phyloP scores from a whole-genome alignment of 2,329 filamentous ascomycete genomes.

The Tolypocladium nubicola region DNA sequence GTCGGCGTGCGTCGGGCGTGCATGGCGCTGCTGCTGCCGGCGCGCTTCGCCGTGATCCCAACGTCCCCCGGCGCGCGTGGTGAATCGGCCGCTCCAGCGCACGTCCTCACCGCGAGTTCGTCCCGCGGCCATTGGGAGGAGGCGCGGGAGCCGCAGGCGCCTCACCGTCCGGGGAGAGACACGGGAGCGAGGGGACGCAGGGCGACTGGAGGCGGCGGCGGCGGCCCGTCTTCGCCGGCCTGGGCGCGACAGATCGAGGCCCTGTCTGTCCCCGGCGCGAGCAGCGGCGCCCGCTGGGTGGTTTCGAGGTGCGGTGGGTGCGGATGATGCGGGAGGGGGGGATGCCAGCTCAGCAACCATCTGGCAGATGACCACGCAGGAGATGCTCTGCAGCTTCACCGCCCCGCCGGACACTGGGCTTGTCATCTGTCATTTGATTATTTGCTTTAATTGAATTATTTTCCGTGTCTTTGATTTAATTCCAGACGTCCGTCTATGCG shows the following conservation, averaged over 20 bases:
- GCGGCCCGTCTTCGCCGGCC: background rate
- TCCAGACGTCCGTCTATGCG: background rate
- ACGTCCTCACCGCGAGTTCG: background rate
- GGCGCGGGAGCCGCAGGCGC: background rate
- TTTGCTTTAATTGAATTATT: background rate
- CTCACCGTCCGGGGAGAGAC: background rate
- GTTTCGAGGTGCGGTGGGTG: constrained; percentile 1
- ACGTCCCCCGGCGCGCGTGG: background rate
- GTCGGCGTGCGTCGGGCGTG: background rate
- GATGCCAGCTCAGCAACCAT: constrained; percentile 24
- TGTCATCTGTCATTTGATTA: background rate
- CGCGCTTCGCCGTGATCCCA: background rate
- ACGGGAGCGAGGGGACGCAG: background rate
- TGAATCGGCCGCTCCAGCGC: background rate
- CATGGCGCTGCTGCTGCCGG: background rate
- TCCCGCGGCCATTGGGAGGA: background rate
- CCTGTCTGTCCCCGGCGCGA: background rate
- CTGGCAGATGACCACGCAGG: constrained; percentile 23
- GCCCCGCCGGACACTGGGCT: constrained; percentile 3
- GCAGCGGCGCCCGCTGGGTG: background rate
- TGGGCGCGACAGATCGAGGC: background rate
- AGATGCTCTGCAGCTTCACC: constrained; percentile 3
- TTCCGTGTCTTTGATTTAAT: background rate
- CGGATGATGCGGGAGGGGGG: constrained; percentile 8
- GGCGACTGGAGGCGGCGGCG: background rate